These are phyloP conservation scores for Didymellaceae sp. DNA, from an alignment of 2,329 filamentous ascomycete species.

Conservation along the genomic window DNA sequence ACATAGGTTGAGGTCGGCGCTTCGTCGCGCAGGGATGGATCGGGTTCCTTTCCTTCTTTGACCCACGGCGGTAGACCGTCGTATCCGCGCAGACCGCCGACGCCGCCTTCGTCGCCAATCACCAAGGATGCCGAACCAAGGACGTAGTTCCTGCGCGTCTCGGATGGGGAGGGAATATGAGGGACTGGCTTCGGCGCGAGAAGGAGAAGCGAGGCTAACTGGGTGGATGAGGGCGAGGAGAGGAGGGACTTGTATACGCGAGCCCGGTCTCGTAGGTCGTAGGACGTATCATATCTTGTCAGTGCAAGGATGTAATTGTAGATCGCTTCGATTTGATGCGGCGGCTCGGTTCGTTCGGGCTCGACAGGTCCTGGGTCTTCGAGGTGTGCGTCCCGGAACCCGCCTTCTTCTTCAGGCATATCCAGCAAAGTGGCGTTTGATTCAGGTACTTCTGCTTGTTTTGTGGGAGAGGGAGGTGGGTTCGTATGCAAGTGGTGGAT, in stretches of 20 bases:
- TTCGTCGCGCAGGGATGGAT: conserved; percentile 72
- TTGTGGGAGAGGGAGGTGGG: conserved; percentile 47
- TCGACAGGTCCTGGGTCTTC: conserved; percentile 20
- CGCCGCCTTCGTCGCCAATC: conserved; percentile 74
- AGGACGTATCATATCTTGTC: conserved; percentile 91
- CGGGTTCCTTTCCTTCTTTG: conserved; percentile 76
- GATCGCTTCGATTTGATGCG: conserved; percentile 75
- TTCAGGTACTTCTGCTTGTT: conserved; percentile 39
- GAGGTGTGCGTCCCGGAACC: conserved; percentile 40
- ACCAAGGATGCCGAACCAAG: conserved; percentile 88
- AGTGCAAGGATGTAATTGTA: conserved; percentile 87
- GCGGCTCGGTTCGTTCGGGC: conserved; percentile 46
- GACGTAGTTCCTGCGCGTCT: conserved; percentile 76
- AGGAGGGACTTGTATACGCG: conserved; percentile 88
- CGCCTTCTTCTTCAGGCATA: conserved; percentile 45
- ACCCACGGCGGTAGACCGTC: conserved; percentile 88
- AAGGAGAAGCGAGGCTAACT: conserved; percentile 88
- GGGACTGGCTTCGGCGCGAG: conserved; percentile 94
- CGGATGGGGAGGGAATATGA: conserved; percentile 86
- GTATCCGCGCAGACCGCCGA: conserved; percentile 76
- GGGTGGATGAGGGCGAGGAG: conserved; percentile 72
- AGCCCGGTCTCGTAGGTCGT: conserved; percentile 90
- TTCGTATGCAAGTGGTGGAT: conserved; percentile 81
- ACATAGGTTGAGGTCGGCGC: conserved; percentile 38
- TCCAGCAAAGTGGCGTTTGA: conserved; percentile 32